Evolutionary conservation across 2,329 filamentous ascomycete species (phyloP).

Genomic region (Parastagonospora avenae): DNA sequence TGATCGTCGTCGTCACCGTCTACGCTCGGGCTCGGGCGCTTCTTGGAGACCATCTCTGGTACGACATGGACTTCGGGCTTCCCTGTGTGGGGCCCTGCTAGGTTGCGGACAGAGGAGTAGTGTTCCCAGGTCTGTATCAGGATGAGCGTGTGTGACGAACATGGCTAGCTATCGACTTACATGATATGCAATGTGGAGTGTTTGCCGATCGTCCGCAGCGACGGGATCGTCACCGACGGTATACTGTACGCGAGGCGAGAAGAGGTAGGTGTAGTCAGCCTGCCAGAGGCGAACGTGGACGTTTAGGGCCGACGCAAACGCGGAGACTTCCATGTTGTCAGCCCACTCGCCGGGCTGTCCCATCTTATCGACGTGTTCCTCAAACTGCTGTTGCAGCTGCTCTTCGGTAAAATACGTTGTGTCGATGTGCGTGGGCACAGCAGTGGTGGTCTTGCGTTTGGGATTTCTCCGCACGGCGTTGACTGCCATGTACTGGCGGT

Average conservation of each 20-base stretch:
- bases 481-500: slow-evolving; percentile 67
- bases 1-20: slow-evolving; percentile 59
- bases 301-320: slow-evolving; percentile 66
- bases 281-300: slow-evolving; percentile 68
- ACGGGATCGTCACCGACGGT: slow-evolving; percentile 31
- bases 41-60: slow-evolving; percentile 42
- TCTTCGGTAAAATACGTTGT: slow-evolving; percentile 56
- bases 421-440: slow-evolving; percentile 50
- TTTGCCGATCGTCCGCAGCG: slow-evolving; percentile 39
- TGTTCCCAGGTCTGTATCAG: slow-evolving; percentile 63
- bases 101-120: slow-evolving; percentile 69
- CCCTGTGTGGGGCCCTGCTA: slow-evolving; percentile 63
- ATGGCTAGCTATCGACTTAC: slow-evolving; percentile 50
- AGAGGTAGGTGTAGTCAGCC: slow-evolving; percentile 57
- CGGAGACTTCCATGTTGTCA: slow-evolving; percentile 70
- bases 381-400: slow-evolving; percentile 59
- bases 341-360: slow-evolving; percentile 66
- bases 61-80: slow-evolving; percentile 53
- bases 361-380: slow-evolving; percentile 64
- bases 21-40: slow-evolving; percentile 57
- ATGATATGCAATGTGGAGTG: slow-evolving; percentile 67
- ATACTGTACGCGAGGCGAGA: slow-evolving; percentile 50
- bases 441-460: slow-evolving; percentile 61
- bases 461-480: slow-evolving; percentile 59
- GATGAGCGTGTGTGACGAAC: slow-evolving; percentile 20